Conservation (phyloP, 1,284 basidiomycete species). For the Microbotryomycetes sp. region DNA sequence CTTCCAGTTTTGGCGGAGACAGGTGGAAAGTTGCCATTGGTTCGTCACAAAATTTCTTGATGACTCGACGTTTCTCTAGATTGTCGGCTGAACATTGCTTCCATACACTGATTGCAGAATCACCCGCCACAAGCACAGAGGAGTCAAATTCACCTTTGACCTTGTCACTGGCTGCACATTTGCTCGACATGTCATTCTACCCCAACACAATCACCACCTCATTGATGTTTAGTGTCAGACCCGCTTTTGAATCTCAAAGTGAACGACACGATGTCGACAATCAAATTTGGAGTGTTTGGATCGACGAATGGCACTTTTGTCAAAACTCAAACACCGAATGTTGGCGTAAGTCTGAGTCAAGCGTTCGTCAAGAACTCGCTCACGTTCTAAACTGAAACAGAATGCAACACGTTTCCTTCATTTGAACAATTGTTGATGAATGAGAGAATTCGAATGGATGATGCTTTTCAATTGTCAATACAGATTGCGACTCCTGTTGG, state of each 20-base stretch:
- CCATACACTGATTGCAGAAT: no score
- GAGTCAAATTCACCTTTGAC: background rate
- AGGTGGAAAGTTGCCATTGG: slow-evolving; percentile 2
- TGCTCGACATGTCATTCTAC: slow-evolving; percentile 2
- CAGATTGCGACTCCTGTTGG: background rate
- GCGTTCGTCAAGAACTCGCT: background rate
- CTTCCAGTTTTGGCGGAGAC: slow-evolving; percentile 2
- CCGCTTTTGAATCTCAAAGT: background rate
- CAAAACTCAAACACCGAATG: background rate
- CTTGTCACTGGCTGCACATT: slow-evolving; percentile 1
- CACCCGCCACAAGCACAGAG: no score
- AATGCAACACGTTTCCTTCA: background rate
- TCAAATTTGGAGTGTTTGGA: slow-evolving; percentile 1
- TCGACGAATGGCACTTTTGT: background rate
- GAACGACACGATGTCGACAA: background rate
- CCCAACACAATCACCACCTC: background rate
- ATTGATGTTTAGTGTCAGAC: slow-evolving; percentile 2
- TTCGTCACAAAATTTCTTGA: background rate
- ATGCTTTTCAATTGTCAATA: slow-evolving; percentile 2
- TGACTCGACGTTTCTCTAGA: background rate
- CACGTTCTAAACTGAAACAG: background rate
- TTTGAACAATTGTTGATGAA: background rate
- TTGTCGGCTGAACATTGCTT: no score
- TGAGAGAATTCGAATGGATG: background rate
- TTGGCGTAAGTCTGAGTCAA: background rate